Evolutionary conservation across 2,329 filamentous ascomycete genomes (phyloP).

Genomic region (Fusarium lyarnte): DNA sequence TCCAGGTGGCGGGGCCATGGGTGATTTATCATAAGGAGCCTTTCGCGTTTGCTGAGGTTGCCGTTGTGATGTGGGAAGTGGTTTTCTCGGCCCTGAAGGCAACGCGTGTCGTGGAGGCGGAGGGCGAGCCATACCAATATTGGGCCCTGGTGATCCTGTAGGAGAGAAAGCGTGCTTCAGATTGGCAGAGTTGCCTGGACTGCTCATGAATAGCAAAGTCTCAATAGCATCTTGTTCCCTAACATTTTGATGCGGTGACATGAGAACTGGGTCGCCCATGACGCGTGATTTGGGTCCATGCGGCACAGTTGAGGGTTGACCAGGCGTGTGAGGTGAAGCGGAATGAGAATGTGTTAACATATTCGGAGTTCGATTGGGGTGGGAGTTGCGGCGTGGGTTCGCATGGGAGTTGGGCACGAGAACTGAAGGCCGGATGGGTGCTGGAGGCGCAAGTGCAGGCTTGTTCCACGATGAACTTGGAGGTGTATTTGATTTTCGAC

Average conservation of each 20-base stretch:
- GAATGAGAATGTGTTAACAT: conserved; percentile 61
- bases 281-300: conserved; percentile 45
- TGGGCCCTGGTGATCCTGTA: conserved; percentile 49
- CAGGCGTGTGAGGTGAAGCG: conserved; percentile 57
- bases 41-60: conserved; percentile 55
- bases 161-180: conserved; percentile 65
- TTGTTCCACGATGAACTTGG: conserved; percentile 48
- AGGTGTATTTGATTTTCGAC: conserved; percentile 50
- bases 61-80: conserved; percentile 59
- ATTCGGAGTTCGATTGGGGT: conserved; percentile 58
- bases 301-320: conserved; percentile 48
- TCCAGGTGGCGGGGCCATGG: conserved; percentile 48
- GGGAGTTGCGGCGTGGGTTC: conserved; percentile 62
- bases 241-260: conserved; percentile 70
- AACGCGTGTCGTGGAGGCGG: conserved; percentile 49
- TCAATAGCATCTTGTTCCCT: conserved; percentile 86
- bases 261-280: conserved; percentile 64
- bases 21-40: conserved; percentile 60
- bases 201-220: conserved; percentile 83
- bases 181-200: conserved; percentile 75
- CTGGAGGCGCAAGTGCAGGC: conserved; percentile 61
- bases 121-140: conserved; percentile 22
- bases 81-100: conserved; percentile 62
- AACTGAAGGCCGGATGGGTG: conserved; percentile 62
- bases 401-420: conserved; percentile 45